Percentiles rank a stretch among this genome's conserved stretches.
Evolutionary conservation across 768 basidiomycete species (phyloP).

Genomic region (Rhizopogon roseolus): DNA sequence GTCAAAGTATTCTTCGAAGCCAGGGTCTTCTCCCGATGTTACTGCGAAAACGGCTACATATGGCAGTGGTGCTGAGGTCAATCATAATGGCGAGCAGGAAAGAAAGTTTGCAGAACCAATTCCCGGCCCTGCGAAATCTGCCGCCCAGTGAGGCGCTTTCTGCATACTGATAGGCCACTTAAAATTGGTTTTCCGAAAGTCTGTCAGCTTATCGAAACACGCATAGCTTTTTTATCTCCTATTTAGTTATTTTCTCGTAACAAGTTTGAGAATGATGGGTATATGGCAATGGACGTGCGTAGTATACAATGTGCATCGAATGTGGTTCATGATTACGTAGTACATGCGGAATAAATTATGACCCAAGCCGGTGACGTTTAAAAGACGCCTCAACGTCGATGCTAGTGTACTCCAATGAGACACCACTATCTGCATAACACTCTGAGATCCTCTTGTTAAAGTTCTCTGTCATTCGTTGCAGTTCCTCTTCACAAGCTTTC

Average conservation of each 20-base stretch:
- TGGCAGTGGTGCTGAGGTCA: constrained; percentile 7
- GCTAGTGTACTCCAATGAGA: constrained; percentile 68
- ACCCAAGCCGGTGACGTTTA: constrained; percentile 49
- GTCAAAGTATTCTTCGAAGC: constrained; percentile 9
- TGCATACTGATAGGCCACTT: background rate
- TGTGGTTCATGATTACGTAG: background rate
- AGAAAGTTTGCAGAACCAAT: background rate
- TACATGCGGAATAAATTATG: constrained; percentile 7
- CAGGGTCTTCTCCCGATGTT: constrained; percentile 1
- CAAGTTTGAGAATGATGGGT: background rate
- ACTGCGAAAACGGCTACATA: constrained; percentile 7
- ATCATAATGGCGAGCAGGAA: background rate
- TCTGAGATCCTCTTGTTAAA: constrained; percentile 67
- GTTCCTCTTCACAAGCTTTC: constrained; percentile 86
- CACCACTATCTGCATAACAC: constrained; percentile 74
- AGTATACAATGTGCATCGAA: constrained; percentile 1
- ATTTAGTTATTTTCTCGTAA: background rate
- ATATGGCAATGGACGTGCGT: background rate
- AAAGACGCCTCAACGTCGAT: constrained; percentile 78
- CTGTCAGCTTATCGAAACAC: background rate
- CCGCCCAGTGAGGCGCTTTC: background rate
- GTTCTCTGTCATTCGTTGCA: constrained; percentile 66
- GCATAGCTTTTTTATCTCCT: background rate
- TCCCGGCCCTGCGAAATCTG: background rate
- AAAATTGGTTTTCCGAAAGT: background rate